Evolutionary conservation across 2,329 filamentous ascomycete genomes (phyloP).

Genomic region (Zalaria sp.): DNA sequence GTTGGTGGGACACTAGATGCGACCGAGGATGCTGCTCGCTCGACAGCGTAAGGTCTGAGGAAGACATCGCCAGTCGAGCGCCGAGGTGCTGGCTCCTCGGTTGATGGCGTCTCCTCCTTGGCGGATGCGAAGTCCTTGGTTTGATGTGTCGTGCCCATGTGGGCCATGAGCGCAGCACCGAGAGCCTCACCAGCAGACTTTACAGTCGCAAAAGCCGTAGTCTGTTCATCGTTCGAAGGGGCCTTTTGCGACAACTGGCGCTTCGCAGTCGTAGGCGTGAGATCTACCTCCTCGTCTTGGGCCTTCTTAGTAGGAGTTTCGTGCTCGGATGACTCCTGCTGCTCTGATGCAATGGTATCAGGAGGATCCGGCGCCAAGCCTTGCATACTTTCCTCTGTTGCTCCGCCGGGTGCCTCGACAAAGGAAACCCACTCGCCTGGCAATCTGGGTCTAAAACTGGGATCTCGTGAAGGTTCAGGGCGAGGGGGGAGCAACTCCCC

Average conservation of each 20-base stretch:
- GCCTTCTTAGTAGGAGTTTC: not conserved
- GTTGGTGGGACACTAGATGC: conserved; percentile 27
- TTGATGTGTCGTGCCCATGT: conserved; percentile 19
- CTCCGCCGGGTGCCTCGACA: conserved; percentile 23
- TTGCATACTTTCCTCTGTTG: not conserved
- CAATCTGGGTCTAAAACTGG: conserved; percentile 35
- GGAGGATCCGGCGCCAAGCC: too few relatives aligned
- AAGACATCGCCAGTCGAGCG: conserved; percentile 19
- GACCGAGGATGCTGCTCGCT: conserved; percentile 20
- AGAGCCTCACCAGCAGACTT: conserved; percentile 34
- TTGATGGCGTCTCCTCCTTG: conserved; percentile 8
- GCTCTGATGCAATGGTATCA: too few relatives aligned
- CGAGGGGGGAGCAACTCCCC: not conserved
- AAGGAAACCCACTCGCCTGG: conserved; percentile 41
- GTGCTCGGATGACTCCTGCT: not conserved
- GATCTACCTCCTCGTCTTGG: conserved; percentile 12
- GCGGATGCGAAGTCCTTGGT: conserved; percentile 18
- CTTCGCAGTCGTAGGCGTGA: conserved; percentile 21
- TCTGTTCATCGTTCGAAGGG: conserved; percentile 5
- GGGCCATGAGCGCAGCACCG: conserved; percentile 29
- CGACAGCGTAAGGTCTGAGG: conserved; percentile 22
- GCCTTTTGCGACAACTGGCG: conserved; percentile 13
- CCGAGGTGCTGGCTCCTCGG: conserved; percentile 8
- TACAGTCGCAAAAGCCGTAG: conserved; percentile 26
- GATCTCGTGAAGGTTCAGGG: conserved; percentile 10